Evolutionary conservation across 176 grass and related monocot species (phyloP).

Genomic region (Zizania latifolia): DNA sequence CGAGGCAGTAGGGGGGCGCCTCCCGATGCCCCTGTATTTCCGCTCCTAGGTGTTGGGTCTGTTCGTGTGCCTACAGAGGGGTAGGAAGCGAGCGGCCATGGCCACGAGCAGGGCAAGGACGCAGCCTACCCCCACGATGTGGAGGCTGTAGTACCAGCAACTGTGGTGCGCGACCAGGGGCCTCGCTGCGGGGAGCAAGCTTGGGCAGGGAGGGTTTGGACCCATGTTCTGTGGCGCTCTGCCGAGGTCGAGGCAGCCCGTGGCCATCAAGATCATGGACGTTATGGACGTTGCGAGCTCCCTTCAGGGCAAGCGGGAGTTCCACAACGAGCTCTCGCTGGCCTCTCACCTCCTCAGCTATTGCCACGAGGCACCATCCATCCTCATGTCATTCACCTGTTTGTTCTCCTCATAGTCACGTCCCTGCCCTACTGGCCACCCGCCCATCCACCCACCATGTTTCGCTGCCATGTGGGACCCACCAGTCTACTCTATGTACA

Average conservation of each 20-base stretch:
- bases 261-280: conserved; percentile 90
- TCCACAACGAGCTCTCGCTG: conserved; percentile 90
- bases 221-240: conserved; percentile 78
- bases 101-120: no score
- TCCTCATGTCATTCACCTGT: conserved; percentile 66
- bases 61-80: no score
- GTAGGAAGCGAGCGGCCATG: no score
- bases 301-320: conserved; percentile 96
- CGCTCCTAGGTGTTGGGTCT: no score
- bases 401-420: conserved; percentile 42
- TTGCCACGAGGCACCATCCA: conserved; percentile 5
- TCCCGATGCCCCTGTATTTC: no score
- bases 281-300: conserved; percentile 58
- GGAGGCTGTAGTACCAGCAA: no score
- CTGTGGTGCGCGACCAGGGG: conserved; percentile 76
- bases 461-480: no score
- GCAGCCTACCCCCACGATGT: no score
- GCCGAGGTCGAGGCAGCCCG: conserved; percentile 43
- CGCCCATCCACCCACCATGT: no score
- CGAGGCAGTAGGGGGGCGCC: no score
- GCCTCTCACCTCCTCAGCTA: conserved; percentile 51
- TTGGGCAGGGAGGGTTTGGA: conserved; percentile 90
- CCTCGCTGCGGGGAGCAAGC: conserved; percentile 61
- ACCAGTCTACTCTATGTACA: no score
- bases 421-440: no score